Evolutionary conservation across 1,139 yeast species (phyloP).

Genomic region (Candida smagusa): DNA sequence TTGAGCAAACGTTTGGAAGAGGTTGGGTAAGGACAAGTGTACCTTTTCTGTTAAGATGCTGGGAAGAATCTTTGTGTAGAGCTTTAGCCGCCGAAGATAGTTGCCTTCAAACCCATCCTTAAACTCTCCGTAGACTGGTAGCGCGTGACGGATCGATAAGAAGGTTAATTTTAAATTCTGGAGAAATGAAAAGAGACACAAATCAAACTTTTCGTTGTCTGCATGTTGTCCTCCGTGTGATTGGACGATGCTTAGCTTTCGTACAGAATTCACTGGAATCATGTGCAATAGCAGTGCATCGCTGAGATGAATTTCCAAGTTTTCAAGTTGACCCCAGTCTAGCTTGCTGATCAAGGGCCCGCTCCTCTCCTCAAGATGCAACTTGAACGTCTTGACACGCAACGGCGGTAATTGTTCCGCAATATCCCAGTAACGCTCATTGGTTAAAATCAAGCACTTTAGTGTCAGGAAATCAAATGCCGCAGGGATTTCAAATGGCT

Average conservation of each 20-base stretch:
- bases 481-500: background rate
- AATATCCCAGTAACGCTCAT: slow-evolving; percentile 17
- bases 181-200: slow-evolving; percentile 44
- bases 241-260: slow-evolving; percentile 46
- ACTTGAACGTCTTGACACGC: slow-evolving; percentile 15
- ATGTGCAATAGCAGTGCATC: slow-evolving; percentile 4
- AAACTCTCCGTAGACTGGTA: slow-evolving; percentile 23
- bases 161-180: slow-evolving; percentile 20
- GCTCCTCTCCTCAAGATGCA: slow-evolving; percentile 13
- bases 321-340: slow-evolving; percentile 16
- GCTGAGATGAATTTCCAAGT: slow-evolving; percentile 20
- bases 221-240: slow-evolving; percentile 38
- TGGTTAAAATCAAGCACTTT: slow-evolving; percentile 16
- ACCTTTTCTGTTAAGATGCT: slow-evolving; percentile 29
- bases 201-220: slow-evolving; percentile 56
- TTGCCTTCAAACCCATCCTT: slow-evolving; percentile 71
- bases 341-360: slow-evolving; percentile 8
- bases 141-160: slow-evolving; percentile 48
- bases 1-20: slow-evolving; percentile 57
- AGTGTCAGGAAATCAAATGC: background rate
- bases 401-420: slow-evolving; percentile 6
- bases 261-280: slow-evolving; percentile 18
- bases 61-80: slow-evolving; percentile 51
- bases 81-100: slow-evolving; percentile 51
- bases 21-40: slow-evolving; percentile 52